Percentiles rank a stretch among this genome's conserved stretches.
Evolutionary conservation across 345 rosid species (phyloP).

Genomic region (Kandelia obovata): DNA sequence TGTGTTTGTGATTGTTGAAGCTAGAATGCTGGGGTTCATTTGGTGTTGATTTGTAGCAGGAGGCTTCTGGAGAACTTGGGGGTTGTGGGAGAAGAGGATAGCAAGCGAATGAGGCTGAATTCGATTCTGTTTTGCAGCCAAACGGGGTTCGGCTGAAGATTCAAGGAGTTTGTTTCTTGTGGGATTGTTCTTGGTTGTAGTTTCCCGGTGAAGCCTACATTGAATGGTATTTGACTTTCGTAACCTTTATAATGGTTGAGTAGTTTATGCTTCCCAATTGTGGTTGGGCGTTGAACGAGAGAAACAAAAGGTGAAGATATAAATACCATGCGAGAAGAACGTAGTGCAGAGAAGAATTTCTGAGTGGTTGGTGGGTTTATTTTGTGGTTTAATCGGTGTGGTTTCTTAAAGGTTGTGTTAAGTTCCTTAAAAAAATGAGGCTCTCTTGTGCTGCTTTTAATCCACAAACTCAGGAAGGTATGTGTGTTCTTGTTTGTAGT

Average conservation of each 20-base stretch:
- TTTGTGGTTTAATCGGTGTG: constrained; percentile 13
- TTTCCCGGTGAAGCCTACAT: constrained; percentile 10
- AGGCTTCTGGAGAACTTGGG: constrained; percentile 20
- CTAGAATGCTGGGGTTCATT: constrained; percentile 33
- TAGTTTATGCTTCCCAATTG: background rate
- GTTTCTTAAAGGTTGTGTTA: constrained; percentile 1
- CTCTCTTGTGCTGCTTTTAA: constrained; percentile 84
- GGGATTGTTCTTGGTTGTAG: background rate
- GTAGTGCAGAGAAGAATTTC: background rate
- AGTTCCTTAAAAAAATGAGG: constrained; percentile 53
- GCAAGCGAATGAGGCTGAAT: constrained; percentile 51
- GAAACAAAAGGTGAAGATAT: constrained; percentile 11
- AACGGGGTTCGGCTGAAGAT: constrained; percentile 56
- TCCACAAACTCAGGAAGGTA: constrained; percentile 88
- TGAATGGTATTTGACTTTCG: constrained; percentile 1
- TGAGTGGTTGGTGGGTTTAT: constrained; percentile 9
- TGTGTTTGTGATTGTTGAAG: constrained; percentile 10
- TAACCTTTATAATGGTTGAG: background rate
- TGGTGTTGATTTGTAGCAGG: constrained; percentile 22
- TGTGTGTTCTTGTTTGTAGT: constrained; percentile 15
- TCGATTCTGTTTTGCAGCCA: constrained; percentile 43
- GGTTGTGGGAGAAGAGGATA: constrained; percentile 23
- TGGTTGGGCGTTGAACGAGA: background rate
- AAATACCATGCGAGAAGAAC: constrained; percentile 6
- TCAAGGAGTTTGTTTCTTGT: background rate